Evolutionary conservation across 768 basidiomycete genomes (phyloP).

Genomic region (Phaeotremella fagi): DNA sequence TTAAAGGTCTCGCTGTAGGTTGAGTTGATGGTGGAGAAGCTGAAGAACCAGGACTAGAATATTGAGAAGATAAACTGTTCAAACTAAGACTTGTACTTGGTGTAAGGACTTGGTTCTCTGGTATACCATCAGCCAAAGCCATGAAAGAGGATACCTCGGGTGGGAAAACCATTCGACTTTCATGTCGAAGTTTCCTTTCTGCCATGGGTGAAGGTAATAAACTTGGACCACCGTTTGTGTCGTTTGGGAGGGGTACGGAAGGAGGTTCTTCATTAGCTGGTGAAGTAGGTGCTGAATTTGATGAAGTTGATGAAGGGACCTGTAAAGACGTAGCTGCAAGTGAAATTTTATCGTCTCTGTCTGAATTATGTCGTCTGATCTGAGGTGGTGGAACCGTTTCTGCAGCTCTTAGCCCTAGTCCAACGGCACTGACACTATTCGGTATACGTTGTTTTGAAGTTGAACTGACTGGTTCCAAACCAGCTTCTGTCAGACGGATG

Average conservation of each 20-base stretch:
- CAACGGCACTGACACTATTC: conserved; percentile 25
- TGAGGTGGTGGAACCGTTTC: conserved; percentile 3
- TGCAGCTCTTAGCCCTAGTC: conserved; percentile 24
- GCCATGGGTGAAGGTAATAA: conserved; percentile 36
- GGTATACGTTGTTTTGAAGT: conserved; percentile 16
- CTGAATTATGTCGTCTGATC: conserved; percentile 36
- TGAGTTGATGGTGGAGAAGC: conserved; percentile 9
- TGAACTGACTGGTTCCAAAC: conserved; percentile 19
- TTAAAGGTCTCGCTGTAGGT: conserved; percentile 15
- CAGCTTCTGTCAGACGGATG: conserved; percentile 14
- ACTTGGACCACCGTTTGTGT: conserved; percentile 1
- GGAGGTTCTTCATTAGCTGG: background rate
- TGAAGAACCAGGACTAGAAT: conserved; percentile 23
- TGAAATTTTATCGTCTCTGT: conserved; percentile 25
- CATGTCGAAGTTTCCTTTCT: conserved; percentile 19
- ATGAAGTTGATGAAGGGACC: background rate
- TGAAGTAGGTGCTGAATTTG: background rate
- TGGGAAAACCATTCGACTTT: conserved; percentile 35
- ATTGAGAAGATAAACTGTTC: conserved; percentile 24
- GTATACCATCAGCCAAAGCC: conserved; percentile 28
- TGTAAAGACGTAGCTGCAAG: background rate
- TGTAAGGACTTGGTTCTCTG: background rate
- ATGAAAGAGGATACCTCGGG: conserved; percentile 36
- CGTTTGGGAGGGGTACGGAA: background rate
- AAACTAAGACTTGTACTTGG: conserved; percentile 7